Base-by-base conservation (phyloP, 1,284 basidiomycete species). In the Bondarzewia mesenterica region DNA sequence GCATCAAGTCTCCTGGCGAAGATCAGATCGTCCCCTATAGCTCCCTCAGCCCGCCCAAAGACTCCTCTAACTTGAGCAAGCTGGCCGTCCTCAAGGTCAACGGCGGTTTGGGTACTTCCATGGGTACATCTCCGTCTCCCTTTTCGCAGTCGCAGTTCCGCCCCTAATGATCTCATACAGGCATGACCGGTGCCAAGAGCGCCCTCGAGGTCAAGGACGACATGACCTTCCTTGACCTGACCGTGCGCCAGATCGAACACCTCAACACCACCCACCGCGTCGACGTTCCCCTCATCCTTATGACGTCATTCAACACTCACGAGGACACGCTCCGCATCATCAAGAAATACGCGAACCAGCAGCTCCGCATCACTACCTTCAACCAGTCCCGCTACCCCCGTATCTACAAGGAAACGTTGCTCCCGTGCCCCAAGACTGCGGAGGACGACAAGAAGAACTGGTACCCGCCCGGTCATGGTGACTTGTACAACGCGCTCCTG, bases 391-490 rank as follows among this genome's bases (percentile, higher is more conserved):
- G 95, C 55, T 98, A 98, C 73, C 96, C 96, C 21, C 89, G 96
- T 63, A 94, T 99, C 67, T 88, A 80, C 78, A 95, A 94, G 74
- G 95, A 98, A 73, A 85, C 85, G 35, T 80, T 96, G 54, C 78
- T 97, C 22, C 95, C 95, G 21, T 87, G 85, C 68, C 93, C 95
- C 27, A 85, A 85, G 65, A 77, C 78, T 46, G 90, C 89, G 12
- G 83, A 85, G 53, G 88, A 90, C 58, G 91, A 97, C 75, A 98
- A 99, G 81, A 85, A 85, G 67, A 77, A 89, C 71, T 99, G 95
- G 95, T 97, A 96, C 76, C 96, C 96, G 50, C 96, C 96, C 46
- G 96, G 96, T 63, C 96, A 99, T 77, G 96, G 96, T 70, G 96
- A 99, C 65, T 66, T 96, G 54, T 96, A 92, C 76, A 94, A 94